Evolutionary conservation across 2,329 filamentous ascomycete genomes (phyloP).

Genomic region (Ophiostoma populinum): DNA sequence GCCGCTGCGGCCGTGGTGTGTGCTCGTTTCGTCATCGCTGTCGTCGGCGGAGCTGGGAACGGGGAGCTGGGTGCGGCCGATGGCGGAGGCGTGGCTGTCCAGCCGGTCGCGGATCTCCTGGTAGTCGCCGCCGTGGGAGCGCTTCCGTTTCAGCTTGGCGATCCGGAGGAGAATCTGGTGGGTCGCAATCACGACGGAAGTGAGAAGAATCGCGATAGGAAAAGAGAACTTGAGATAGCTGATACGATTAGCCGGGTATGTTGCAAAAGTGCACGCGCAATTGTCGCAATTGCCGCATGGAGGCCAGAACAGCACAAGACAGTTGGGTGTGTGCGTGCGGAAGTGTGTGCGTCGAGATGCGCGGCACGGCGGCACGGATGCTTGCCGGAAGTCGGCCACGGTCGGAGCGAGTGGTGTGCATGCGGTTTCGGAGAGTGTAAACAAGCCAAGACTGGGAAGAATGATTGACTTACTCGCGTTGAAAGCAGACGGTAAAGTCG

Average conservation of each 20-base stretch:
- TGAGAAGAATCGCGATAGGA: conserved; percentile 50
- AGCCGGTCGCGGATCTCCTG: conserved; percentile 4
- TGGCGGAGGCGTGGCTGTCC: conserved; percentile 11
- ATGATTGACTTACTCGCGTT: conserved; percentile 43
- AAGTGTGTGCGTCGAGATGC: too few relatives aligned
- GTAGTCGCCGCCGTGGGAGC: conserved; percentile 5
- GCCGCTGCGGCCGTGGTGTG: conserved; percentile 1
- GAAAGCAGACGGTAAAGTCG: conserved; percentile 47
- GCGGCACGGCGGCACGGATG: too few relatives aligned
- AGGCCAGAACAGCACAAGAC: too few relatives aligned
- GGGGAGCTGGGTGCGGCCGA: conserved; percentile 34
- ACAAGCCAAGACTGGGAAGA: not conserved
- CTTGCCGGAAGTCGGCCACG: too few relatives aligned
- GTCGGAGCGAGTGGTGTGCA: too few relatives aligned
- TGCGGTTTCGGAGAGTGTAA: not conserved
- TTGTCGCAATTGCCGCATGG: too few relatives aligned
- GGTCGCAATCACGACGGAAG: conserved; percentile 53
- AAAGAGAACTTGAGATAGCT: conserved; percentile 70
- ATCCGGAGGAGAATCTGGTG: conserved; percentile 37
- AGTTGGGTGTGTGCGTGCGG: too few relatives aligned
- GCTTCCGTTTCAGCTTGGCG: conserved; percentile 28
- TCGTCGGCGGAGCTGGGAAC: conserved; percentile 19
- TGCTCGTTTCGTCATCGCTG: conserved; percentile 36
- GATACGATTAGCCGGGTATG: too few relatives aligned
- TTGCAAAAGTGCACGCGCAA: too few relatives aligned